These are phyloP conservation scores for Saccharum hybrid DNA, from an alignment of 202 grass and related monocot genomes.

Conservation along the genomic window DNA sequence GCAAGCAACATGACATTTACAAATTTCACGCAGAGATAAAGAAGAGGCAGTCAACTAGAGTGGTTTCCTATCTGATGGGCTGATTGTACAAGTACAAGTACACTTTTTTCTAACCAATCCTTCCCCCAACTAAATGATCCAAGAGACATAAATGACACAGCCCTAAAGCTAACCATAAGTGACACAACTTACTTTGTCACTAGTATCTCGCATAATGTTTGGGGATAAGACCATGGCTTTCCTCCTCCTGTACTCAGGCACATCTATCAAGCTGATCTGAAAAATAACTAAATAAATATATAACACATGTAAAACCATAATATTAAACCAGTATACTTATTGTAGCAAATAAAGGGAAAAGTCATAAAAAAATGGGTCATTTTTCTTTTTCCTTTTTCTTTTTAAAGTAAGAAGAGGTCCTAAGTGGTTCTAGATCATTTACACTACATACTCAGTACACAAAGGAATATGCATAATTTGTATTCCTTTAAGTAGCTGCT, in stretches of 20 bases:
- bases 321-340: background rate
- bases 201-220: slow-evolving; percentile 90
- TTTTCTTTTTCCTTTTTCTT: too few species aligned
- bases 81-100: background rate
- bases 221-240: slow-evolving; percentile 72
- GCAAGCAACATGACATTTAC: background rate
- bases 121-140: background rate
- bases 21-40: background rate
- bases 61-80: background rate
- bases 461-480: too few species aligned
- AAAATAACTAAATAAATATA: slow-evolving; percentile 29
- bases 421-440: too few species aligned
- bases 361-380: too few species aligned
- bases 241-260: slow-evolving; percentile 72
- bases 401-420: too few species aligned
- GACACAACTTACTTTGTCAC: slow-evolving; percentile 68
- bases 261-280: slow-evolving; percentile 95
- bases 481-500: too few species aligned
- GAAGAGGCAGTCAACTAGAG: slow-evolving; percentile 1
- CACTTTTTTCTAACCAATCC: background rate
- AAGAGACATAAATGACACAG: background rate
- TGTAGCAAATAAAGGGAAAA: slow-evolving; percentile 11
- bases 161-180: background rate
- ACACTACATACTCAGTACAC: too few species aligned
- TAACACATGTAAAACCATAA: background rate